Evolutionary conservation across 257 asterid genomes (phyloP), one percentile per base, ranked within the genome.

Genomic region (Lycium barbarum): DNA sequence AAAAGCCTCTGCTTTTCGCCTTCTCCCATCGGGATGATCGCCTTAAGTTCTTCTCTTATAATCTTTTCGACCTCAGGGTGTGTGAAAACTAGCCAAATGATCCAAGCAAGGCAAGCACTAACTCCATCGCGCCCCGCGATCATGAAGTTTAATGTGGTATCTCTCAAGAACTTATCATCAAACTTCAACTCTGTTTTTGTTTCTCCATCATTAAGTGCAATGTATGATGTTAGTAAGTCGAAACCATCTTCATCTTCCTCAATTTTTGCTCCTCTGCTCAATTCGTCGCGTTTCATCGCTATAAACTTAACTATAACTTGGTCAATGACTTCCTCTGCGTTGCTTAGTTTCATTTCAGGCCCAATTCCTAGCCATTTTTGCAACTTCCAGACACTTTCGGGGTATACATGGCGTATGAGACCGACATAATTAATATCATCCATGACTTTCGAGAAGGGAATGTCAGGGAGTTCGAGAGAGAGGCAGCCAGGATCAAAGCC

Each of bases 91-190:
- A 61, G 11, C 68, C 68, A 61, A 61, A 61, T 61, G 2, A 61
- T n/a, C 68, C 61, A 58, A 58, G 65, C 18, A 55, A 55, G 88
- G n/a, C 90, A 90, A 3, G 94, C 88, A 40, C 95, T 89, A 0
- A 91, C 89, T 2, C 93, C 88, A 86, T 90, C 93, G 3, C 92
- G 83, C 11, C 93, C 93, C 0, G 95, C 95, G n/a, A 92, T 84
- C 91, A 92, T 89, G 14, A 89, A 86, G 70, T 92, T 92, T 36
- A 92, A 47, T 12, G 88, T 68, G 4, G 89, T 90, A 82, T 91
- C 95, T 72, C 91, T 90, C 88, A 90, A 83, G 88, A 91, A 91
- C 85, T 87, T 89, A 51, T 86, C 4, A 6, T 70, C 87, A 17
- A 90, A 58, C 18, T 55, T 87, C 51, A 79, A 17, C 2, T n/a